Evolutionary conservation across 306 rosid genomes (phyloP).

Genomic region (Cicer bijugum): DNA sequence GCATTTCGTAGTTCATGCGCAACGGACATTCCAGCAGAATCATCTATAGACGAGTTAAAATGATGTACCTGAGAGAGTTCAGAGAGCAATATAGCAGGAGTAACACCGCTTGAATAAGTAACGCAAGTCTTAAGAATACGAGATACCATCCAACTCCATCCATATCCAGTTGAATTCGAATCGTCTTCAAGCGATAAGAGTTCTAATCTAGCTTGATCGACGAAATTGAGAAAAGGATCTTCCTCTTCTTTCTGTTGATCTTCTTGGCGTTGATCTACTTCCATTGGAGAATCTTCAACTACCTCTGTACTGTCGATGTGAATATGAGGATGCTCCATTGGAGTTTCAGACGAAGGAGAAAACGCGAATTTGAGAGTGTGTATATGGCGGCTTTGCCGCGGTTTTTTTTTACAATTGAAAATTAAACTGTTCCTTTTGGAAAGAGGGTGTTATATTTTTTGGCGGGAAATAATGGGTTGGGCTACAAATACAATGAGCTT

Average conservation of each 20-base stretch:
- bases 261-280: constrained; percentile 48
- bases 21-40: not conserved
- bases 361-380: not conserved
- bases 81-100: constrained; percentile 83
- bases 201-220: constrained; percentile 69
- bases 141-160: constrained; percentile 84
- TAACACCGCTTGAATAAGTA: constrained; percentile 86
- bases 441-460: constrained; percentile 28
- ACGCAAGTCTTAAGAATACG: constrained; percentile 79
- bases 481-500: not conserved
- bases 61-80: constrained; percentile 72
- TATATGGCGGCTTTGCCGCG: constrained; percentile 40
- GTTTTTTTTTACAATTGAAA: constrained; percentile 44
- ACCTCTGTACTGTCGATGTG: not conserved
- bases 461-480: constrained; percentile 37
- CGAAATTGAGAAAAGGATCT: constrained; percentile 74
- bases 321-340: constrained; percentile 25
- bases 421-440: not conserved
- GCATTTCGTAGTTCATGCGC: constrained; percentile 6
- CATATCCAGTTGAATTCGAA: constrained; percentile 47
- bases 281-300: constrained; percentile 56
- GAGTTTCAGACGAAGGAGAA: constrained; percentile 9
- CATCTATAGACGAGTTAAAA: not conserved
- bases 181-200: constrained; percentile 53
- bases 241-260: constrained; percentile 46